A percentile compares a stretch with the other conserved stretches of the same genome.
phyloP scores from a whole-genome alignment of 768 basidiomycete species.

The Termitomyces sp. region DNA sequence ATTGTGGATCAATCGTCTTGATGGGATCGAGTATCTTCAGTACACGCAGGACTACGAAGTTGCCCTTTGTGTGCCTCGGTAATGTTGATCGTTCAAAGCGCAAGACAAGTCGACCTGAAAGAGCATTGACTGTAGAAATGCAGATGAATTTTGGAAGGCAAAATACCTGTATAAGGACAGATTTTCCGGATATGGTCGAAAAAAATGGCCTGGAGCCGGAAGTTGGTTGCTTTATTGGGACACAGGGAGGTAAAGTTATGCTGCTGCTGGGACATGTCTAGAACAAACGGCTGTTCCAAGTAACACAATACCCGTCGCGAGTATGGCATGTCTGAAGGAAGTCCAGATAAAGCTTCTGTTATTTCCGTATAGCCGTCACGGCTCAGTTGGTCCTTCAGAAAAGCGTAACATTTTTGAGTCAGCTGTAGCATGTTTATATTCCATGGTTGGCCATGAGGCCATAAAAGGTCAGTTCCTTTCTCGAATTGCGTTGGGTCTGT shows the following conservation, averaged over 20 bases:
- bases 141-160: not conserved
- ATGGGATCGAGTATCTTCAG: not conserved
- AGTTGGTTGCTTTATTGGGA: not conserved
- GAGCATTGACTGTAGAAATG: not conserved
- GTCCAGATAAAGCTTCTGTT: not conserved
- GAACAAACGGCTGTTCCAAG: slow-evolving; percentile 1
- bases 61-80: not conserved
- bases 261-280: not conserved
- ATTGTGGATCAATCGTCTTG: not conserved
- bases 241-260: not conserved
- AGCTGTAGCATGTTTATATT: not conserved
- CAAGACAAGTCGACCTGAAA: not conserved
- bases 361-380: not conserved
- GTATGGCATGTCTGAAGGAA: too few species aligned
- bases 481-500: not conserved
- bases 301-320: not conserved
- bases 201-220: not conserved
- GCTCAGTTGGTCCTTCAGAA: not conserved
- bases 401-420: not conserved
- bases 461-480: not conserved
- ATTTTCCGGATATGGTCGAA: not conserved
- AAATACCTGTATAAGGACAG: not conserved
- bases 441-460: not conserved
- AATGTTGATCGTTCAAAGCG: not conserved
- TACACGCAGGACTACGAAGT: not conserved